Evolutionary conservation across 352 stramenopile genomes (phyloP), one percentile per base, ranked within the genome.

Genomic region (Phytopythium litorale): DNA sequence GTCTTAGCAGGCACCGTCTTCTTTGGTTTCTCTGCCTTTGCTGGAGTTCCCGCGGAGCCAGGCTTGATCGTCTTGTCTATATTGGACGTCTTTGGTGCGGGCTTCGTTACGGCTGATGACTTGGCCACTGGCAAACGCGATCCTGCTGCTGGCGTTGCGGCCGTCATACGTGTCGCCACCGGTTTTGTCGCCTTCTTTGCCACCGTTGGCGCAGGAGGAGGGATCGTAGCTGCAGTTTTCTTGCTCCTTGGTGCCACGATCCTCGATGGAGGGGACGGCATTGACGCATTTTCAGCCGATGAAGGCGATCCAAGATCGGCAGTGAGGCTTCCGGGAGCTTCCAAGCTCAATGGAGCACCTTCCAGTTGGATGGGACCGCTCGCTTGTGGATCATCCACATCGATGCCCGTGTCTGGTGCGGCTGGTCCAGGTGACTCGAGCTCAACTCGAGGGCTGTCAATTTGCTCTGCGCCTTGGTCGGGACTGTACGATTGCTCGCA

Each of bases 51-150:
- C 13, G 21, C 12, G 0, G 35, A 13, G 12, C 2, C 30, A 37
- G 53, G 13, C 21, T 58, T 58, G 0, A 4, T 4, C 8, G 53
- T 13, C 25, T 48, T 58, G 37, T 4, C 18, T 18, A 35, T 7
- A 16, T 6, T 21, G 1, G 15, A 25, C 11, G 35, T 11, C 16
- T 58, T 58, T 13, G 33, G 13, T 1, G 35, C 7, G 5, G 35
- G 21, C 35, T 58, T 58, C 1, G 12, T 21, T n/a, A 2, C 35
- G 3, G 53, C 15, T 46, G 35, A 0, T 16, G 12, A 2, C 33
- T 58, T 58, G 35, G 9, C 48, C 21, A 15, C 23, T 25, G 53
- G 35, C 18, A 58, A 9, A 35, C 53, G 53, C 9, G 53, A 49
- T 6, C 4, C 33, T 6, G 53, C 7, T 5, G 53, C 13, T 9